Conservation (phyloP, 306 rosid species). For the Acmispon strigosus region DNA sequence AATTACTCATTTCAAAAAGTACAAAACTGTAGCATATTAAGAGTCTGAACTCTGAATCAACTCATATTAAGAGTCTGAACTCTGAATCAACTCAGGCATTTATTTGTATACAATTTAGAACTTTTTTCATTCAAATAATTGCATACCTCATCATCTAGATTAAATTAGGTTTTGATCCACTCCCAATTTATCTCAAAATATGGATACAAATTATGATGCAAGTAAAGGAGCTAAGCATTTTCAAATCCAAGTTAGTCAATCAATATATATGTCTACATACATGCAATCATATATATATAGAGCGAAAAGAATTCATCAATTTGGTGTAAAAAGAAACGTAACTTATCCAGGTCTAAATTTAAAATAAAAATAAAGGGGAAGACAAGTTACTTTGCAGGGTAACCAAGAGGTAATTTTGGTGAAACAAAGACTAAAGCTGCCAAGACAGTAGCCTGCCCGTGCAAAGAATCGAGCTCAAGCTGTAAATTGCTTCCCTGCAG, state of each 20-base stretch:
- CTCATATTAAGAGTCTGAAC: background rate
- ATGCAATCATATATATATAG: too few species aligned
- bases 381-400: conserved; percentile 70
- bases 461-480: conserved; percentile 77
- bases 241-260: conserved; percentile 3
- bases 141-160: background rate
- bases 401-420: conserved; percentile 91
- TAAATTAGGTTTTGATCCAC: background rate
- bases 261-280: background rate
- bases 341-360: background rate
- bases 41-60: background rate
- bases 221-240: background rate
- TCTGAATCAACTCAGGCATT: background rate
- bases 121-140: background rate
- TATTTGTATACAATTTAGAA: background rate
- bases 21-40: background rate
- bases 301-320: background rate
- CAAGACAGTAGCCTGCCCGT: conserved; percentile 90
- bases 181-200: background rate
- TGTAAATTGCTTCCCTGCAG: conserved; percentile 76
- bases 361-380: background rate
- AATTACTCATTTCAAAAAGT: background rate
- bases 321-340: background rate
- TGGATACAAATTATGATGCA: conserved; percentile 11
- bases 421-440: conserved; percentile 89